These are phyloP conservation scores for Cercospora zeae-maydis DNA, from an alignment of 2,329 filamentous ascomycete species.

Conservation along the genomic window DNA sequence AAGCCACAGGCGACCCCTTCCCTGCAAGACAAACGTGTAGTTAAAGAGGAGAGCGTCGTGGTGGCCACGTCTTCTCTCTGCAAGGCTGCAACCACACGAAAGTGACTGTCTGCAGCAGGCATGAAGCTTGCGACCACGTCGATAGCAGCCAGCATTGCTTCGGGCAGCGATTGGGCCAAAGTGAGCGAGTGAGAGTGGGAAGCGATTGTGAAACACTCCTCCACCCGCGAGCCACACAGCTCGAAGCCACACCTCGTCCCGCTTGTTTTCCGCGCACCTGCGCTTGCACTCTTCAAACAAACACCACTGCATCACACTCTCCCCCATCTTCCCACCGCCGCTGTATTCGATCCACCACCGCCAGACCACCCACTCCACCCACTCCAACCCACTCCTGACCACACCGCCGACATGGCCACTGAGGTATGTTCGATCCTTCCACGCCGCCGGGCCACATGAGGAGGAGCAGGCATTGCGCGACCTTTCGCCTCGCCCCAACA, in stretches of 20 bases:
- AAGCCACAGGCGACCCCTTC: not conserved
- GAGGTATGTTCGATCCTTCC: constrained; percentile 53
- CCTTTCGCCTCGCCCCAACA: constrained; percentile 30
- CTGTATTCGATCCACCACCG: not conserved
- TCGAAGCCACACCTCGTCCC: not conserved
- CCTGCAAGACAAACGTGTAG: not conserved
- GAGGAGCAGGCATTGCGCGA: constrained; percentile 23
- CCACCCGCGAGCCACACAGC: constrained; percentile 1
- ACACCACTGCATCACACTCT: not conserved
- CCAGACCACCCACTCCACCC: not conserved
- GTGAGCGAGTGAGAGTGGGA: not conserved
- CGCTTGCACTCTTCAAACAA: constrained; percentile 1
- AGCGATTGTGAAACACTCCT: not conserved
- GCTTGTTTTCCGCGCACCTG: constrained; percentile 2
- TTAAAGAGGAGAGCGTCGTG: not conserved
- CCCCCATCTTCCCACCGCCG: not conserved
- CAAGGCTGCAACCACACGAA: not conserved
- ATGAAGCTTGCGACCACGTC: not conserved
- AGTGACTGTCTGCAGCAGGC: not conserved
- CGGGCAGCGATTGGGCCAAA: not conserved
- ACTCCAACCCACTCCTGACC: constrained; percentile 4
- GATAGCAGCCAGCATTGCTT: not conserved
- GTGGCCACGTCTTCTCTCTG: constrained; percentile 1
- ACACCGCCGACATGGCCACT: constrained; percentile 50
- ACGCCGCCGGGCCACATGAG: constrained; percentile 30